A percentile compares a stretch with the other conserved stretches of the same genome.
phyloP scores from a whole-genome alignment of 2,329 filamentous ascomycete genomes.

The Fusarium chlamydosporum region DNA sequence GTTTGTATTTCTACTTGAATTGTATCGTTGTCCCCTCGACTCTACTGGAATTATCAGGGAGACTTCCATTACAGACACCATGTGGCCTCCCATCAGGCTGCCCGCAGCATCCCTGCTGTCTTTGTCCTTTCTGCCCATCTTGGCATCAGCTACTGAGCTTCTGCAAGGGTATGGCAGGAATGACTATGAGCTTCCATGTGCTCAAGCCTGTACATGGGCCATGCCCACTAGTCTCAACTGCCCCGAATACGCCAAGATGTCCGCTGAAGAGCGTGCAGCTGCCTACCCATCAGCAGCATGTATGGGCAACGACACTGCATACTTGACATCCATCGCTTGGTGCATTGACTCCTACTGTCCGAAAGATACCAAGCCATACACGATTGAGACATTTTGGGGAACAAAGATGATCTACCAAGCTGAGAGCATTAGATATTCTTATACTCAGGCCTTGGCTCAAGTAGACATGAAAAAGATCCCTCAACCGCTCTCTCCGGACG shows the following conservation, averaged over 20 bases:
- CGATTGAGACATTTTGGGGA: slow-evolving; percentile 42
- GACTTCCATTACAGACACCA: background rate
- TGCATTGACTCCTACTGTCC: slow-evolving; percentile 36
- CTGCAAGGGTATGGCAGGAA: slow-evolving; percentile 43
- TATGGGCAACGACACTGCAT: slow-evolving; percentile 29
- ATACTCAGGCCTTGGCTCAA: slow-evolving; percentile 30
- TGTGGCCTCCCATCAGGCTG: slow-evolving; percentile 14
- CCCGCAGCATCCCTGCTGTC: background rate
- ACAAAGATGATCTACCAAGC: slow-evolving; percentile 30
- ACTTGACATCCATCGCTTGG: slow-evolving; percentile 45
- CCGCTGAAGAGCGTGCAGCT: slow-evolving; percentile 30
- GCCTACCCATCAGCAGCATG: slow-evolving; percentile 37
- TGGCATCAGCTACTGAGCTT: slow-evolving; percentile 18
- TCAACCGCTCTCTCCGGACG: background rate
- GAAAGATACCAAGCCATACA: slow-evolving; percentile 2
- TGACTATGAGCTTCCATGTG: slow-evolving; percentile 24
- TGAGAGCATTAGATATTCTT: slow-evolving; percentile 25
- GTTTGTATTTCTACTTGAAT: no score
- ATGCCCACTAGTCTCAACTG: slow-evolving; percentile 39
- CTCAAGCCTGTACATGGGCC: slow-evolving; percentile 35
- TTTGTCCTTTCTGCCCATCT: background rate
- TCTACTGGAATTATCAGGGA: background rate
- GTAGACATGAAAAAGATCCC: slow-evolving; percentile 23
- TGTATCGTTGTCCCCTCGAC: no score
- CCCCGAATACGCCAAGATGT: slow-evolving; percentile 43